Percentiles rank a stretch among this genome's conserved stretches.
Conservation (phyloP, 73 alveolate genomes). For the Paramecium tetraurelia region DNA sequence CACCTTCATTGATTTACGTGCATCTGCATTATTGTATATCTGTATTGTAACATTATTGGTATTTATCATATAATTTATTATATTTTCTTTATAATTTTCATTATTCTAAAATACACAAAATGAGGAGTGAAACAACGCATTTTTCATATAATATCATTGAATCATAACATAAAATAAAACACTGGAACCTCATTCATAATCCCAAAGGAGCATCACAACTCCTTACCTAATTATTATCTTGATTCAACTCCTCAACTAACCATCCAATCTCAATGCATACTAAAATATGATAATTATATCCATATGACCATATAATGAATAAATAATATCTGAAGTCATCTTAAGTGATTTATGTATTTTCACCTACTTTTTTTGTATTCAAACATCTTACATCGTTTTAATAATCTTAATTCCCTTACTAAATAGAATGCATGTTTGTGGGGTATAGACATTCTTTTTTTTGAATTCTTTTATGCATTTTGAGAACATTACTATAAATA, state of each 20-base stretch:
- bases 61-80: background rate
- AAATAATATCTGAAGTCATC: background rate
- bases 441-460: too few species aligned
- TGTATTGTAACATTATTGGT: background rate
- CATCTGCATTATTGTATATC: slow-evolving; percentile 17
- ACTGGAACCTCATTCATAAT: background rate
- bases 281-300: background rate
- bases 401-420: too few species aligned
- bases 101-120: background rate
- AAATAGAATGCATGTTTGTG: too few species aligned
- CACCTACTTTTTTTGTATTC: too few species aligned
- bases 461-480: too few species aligned
- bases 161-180: background rate
- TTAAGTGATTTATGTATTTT: too few species aligned
- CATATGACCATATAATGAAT: background rate
- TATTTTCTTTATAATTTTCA: background rate
- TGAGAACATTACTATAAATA: too few species aligned
- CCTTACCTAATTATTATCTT: background rate
- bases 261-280: background rate
- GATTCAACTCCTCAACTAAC: background rate
- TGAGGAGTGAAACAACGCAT: background rate
- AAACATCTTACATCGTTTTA: too few species aligned
- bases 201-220: background rate
- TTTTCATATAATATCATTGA: background rate
- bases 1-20: background rate